Base-by-base conservation (phyloP, 371 early-diverging fungal genomes). In the Mortierella sp. region DNA sequence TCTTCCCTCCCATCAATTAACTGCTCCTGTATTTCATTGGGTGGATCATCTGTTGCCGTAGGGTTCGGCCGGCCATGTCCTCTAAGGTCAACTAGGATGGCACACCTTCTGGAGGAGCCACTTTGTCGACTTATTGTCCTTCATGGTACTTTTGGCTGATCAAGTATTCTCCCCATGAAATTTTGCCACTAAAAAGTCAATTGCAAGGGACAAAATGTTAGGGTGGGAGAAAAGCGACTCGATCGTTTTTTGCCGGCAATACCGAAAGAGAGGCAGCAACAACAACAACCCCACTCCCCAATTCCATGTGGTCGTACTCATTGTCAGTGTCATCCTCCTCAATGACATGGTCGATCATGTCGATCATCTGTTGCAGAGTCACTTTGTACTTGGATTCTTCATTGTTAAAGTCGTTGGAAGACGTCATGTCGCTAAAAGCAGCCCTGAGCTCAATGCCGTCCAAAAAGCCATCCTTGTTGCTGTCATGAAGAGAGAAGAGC, bases 141-240 rank as follows among this genome's bases (percentile, higher is more conserved):
- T 67, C 83, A 56, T 90, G 91, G 61, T 89, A 90, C 30, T 82
- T 60, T 73, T 90, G 89, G 43, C 85, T 84, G 62, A 84, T 86
- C 63, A 91, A 68, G 58, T 91, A 93, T 72, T 93, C 93, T 42
- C 86, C 88, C 89, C 89, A 90, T 24, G 85, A 85, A 46, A 93
- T 88, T 72, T 82, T 80, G 21, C 93, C 93, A 81, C 91, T 89
- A 58, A 50, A 55, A 43, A 28, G 61, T 41, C 60, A 49, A 39
- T 16, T 50, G 24, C 47, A 24, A 31, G 14, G 24, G 8, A 49
- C 30, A 41, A 42, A 28, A 38, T 10, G 30, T 38, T 26, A 38
- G 12, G 18, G 19, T 46, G 21, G 12, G 28, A 2, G 28, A 34
- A 34, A 46, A 21, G 19, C 13, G n/a, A 39, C n/a, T 53, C 3